Evolutionary conservation across 2,329 filamentous ascomycete genomes (phyloP), one percentile per base, ranked within the genome.

Genomic region (Pestalotiopsis sp.): DNA sequence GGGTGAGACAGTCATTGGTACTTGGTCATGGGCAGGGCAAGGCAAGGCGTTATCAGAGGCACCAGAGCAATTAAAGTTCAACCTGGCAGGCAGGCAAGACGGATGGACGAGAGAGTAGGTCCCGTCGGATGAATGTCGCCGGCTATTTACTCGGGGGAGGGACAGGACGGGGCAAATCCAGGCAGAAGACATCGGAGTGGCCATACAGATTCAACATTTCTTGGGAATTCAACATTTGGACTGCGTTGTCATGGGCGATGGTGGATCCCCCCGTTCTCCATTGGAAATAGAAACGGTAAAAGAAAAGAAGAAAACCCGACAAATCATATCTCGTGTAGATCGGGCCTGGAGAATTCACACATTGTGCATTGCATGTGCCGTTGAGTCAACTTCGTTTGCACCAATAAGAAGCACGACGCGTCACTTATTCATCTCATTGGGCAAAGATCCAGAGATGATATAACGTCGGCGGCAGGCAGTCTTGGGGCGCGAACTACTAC

Each of bases 81-180:
- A 66, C 63, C 63, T 66, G 63, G 41, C 63, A 66, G 63, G 63
- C 63, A 66, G 63, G 38, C 45, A 11, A 58, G 31, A 38, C 20
- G 25, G 36, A 23, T 4, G 27, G 31, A 36, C 31, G 31, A 9
- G 31, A 36, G 31, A 36, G 31, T 9, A 36, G 31, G 7, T 36
- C 31, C 31, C 31, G 31, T 36, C 31, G 31, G 9, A 36, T 36
- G 31, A 36, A 36, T 36, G 31, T 36, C 31, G 31, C 31, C 31
- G 31, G 31, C 31, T 36, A 6, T 36, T 36, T 36, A 41, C 17
- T 14, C 27, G 60, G 25, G 6, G 12, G 9, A 23, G 20, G 45
- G 31, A 36, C 31, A n/a, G 11, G 31, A 36, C 31, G 14, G 11
- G 17, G 17, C 7, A 38, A 23, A 58, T 25, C 25, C 25, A 66